Evolutionary conservation across 2,329 filamentous ascomycete genomes (phyloP).

Genomic region (Diatrype stigma): DNA sequence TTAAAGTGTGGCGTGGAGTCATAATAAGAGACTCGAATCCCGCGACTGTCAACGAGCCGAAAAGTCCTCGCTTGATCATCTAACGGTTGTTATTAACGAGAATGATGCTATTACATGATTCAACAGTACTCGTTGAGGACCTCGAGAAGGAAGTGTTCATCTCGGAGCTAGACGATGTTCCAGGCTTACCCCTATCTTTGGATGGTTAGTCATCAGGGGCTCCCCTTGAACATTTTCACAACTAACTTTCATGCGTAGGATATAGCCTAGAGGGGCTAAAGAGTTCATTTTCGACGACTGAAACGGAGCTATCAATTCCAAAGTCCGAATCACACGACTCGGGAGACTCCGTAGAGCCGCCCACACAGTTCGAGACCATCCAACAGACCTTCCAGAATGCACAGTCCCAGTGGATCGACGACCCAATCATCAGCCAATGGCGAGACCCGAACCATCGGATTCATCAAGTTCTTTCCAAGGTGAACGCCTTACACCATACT

Average conservation of each 20-base stretch:
- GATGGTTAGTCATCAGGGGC: not conserved
- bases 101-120: too few relatives aligned
- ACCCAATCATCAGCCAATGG: conserved; percentile 8
- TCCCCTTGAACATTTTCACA: not conserved
- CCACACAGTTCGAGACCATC: not conserved
- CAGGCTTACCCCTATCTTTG: not conserved
- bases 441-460: conserved; percentile 4
- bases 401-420: conserved; percentile 8
- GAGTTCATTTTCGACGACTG: not conserved
- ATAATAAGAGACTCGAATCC: too few relatives aligned
- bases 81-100: too few relatives aligned
- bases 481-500: conserved; percentile 1
- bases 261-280: not conserved
- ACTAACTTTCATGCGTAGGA: not conserved
- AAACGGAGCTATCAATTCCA: not conserved
- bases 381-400: conserved; percentile 2
- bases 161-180: not conserved
- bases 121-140: not conserved
- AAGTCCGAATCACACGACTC: not conserved
- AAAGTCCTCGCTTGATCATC: too few relatives aligned
- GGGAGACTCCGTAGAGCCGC: not conserved
- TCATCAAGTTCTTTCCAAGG: conserved; percentile 3
- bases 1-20: too few relatives aligned
- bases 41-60: too few relatives aligned
- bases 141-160: not conserved